Base-by-base conservation (phyloP, 176 grass and related monocot species). In the Neostapfia colusana region DNA sequence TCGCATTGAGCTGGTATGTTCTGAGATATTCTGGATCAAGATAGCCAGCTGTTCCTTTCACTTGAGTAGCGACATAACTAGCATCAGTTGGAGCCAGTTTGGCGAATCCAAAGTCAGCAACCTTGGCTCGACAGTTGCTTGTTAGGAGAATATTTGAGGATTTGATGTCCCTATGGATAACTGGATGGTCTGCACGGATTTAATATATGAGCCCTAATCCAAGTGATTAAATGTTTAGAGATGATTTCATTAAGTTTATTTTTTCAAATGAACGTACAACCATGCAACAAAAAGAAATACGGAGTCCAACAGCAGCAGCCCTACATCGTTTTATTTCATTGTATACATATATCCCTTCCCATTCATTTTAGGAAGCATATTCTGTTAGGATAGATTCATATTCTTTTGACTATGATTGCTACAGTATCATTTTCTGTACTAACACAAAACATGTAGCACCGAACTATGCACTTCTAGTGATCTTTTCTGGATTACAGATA, bases 131-230 rank as follows among this genome's bases (percentile, higher is more conserved):
- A 12, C 24, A 72, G 71, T 84, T 93, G 60, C 82, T 82, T 4
- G 75, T 83, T 46, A 97, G 68, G 48, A 97, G 90, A 66, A 97
- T 97, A 77, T 97, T 97, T 0, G 93, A 93, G 43, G 93, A 97
- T 89, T 97, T 97, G 58, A 97, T 93, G 59, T 97, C 93, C 73
- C 90, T 85, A 59, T 97, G 93, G 77, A 97, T 97, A 64, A 97
- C 82, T 38, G 93, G 93, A 44, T 97, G 78, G 69, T 97, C 93
- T 97, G 73, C 83, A 83, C 23, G 0, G 23, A 54, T 58, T 31
- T 67, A 89, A 74, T 12, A 36, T 46, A 72, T 27, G 55, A 73
- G 66, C 81, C 36, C 25, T 63, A 43, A 82, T 62, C n/a, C 16
- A 25, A 44, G n/a, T 45, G 17, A 0, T 53, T 72, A 45, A 10